Percentiles rank a stretch among this genome's conserved stretches.
These are phyloP conservation scores for Amorphotheca resinae DNA, from an alignment of 495 filamentous ascomycete genomes.

Conservation along the genomic window DNA sequence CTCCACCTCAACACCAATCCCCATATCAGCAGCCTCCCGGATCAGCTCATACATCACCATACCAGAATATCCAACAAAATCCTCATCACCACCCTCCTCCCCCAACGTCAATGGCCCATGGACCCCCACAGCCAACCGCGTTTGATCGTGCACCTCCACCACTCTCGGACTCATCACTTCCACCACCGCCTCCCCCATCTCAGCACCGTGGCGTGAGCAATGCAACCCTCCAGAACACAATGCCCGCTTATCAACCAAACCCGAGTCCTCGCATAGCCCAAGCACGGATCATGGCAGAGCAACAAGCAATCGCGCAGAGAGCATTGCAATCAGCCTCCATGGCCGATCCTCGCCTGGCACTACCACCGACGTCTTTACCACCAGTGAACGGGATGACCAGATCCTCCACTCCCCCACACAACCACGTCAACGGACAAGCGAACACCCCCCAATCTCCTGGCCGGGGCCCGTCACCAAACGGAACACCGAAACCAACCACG, in stretches of 20 bases:
- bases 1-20: conserved; percentile 2
- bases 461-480: conserved; percentile 10
- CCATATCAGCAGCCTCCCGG: conserved; percentile 4
- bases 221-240: conserved; percentile 11
- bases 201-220: conserved; percentile 14
- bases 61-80: conserved; percentile 16
- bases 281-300: conserved; percentile 19
- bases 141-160: conserved; percentile 18
- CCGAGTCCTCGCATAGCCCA: conserved; percentile 21
- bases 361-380: conserved; percentile 2
- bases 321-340: conserved; percentile 8
- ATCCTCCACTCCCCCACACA: conserved; percentile 10
- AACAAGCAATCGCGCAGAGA: conserved; percentile 13
- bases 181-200: conserved; percentile 16
- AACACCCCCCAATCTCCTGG: conserved; percentile 15
- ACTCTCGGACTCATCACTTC: conserved; percentile 17
- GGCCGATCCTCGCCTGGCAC: conserved; percentile 15
- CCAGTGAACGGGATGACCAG: conserved; percentile 5
- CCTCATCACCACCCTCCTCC: conserved; percentile 17
- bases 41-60: conserved; percentile 14
- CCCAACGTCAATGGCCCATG: conserved; percentile 3
- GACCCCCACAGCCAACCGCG: conserved; percentile 9
- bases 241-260: conserved; percentile 20
- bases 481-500: conserved; percentile 2
- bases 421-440: conserved; percentile 7